Conservation (phyloP, 2,329 filamentous ascomycete genomes). For the Aspergillus awamori region DNA sequence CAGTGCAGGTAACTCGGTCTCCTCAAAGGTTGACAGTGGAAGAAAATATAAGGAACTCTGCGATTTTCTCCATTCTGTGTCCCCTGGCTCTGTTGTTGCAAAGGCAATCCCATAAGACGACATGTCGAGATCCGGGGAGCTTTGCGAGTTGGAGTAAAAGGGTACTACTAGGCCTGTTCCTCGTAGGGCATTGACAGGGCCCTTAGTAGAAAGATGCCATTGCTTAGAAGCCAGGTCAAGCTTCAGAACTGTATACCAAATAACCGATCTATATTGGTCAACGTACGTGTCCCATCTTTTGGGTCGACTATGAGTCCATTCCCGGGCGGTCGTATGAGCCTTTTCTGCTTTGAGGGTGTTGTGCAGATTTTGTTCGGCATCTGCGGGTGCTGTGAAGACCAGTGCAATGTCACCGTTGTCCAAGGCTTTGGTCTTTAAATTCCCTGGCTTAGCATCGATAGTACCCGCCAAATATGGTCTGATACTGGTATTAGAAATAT, state of each 20-base stretch:
- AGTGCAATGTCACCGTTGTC: constrained; percentile 4
- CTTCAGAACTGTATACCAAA: constrained; percentile 6
- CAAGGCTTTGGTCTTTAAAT: background rate
- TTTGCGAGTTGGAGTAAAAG: background rate
- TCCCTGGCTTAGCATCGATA: background rate
- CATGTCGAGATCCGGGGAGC: background rate
- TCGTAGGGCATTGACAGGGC: constrained; percentile 3
- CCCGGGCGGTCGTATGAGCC: background rate
- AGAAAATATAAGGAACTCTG: background rate
- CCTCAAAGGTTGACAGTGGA: constrained; percentile 2
- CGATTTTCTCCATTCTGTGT: background rate
- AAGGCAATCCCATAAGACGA: background rate
- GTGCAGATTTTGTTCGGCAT: constrained; percentile 3
- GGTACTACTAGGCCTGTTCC: constrained; percentile 1
- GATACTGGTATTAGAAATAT: background rate
- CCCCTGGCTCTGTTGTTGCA: background rate
- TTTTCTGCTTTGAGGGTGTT: constrained; percentile 1
- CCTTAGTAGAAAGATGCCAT: background rate
- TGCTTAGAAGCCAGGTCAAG: background rate
- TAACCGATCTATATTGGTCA: constrained; percentile 4
- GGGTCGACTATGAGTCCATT: constrained; percentile 3
- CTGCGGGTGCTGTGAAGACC: background rate
- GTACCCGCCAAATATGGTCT: constrained; percentile 3
- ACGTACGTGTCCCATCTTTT: constrained; percentile 3
- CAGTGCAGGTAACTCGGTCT: background rate